phyloP scores from a whole-genome alignment of 805 yeast species.

The Grigorovia transvaalensis region DNA sequence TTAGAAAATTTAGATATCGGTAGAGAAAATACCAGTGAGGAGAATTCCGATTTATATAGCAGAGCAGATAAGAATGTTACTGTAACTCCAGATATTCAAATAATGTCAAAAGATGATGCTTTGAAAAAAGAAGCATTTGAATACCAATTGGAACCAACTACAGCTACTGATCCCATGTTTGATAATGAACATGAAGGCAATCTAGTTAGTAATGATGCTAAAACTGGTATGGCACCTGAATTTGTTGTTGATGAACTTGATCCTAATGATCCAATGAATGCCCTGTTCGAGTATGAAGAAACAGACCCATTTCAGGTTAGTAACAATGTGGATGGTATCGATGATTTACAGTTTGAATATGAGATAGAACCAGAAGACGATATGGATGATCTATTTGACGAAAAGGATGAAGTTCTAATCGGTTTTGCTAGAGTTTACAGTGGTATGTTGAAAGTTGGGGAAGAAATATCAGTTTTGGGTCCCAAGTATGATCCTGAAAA shows the following conservation, averaged over 20 bases:
- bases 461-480: constrained; percentile 63
- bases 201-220: constrained; percentile 11
- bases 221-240: constrained; percentile 16
- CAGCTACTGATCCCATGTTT: constrained; percentile 20
- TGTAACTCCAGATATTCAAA: constrained; percentile 17
- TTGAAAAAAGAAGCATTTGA: constrained; percentile 7
- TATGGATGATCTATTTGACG: constrained; percentile 33
- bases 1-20: constrained; percentile 10
- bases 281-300: constrained; percentile 41
- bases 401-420: constrained; percentile 55
- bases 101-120: constrained; percentile 1
- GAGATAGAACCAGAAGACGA: constrained; percentile 35
- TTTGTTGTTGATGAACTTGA: constrained; percentile 25
- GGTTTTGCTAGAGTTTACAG: constrained; percentile 86
- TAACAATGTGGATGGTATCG: not conserved
- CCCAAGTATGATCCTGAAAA: constrained; percentile 74
- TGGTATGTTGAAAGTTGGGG: constrained; percentile 71
- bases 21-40: constrained; percentile 3
- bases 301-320: constrained; percentile 39
- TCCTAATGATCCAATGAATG: constrained; percentile 29
- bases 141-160: constrained; percentile 17
- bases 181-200: constrained; percentile 14
- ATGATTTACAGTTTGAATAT: constrained; percentile 1
- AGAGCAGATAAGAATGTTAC: constrained; percentile 20
- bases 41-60: constrained; percentile 12